Percentiles rank a stretch among this genome's conserved stretches.
Evolutionary conservation across 129 eudicot species (phyloP).

Genomic region (Chrysanthemum seticuspe): DNA sequence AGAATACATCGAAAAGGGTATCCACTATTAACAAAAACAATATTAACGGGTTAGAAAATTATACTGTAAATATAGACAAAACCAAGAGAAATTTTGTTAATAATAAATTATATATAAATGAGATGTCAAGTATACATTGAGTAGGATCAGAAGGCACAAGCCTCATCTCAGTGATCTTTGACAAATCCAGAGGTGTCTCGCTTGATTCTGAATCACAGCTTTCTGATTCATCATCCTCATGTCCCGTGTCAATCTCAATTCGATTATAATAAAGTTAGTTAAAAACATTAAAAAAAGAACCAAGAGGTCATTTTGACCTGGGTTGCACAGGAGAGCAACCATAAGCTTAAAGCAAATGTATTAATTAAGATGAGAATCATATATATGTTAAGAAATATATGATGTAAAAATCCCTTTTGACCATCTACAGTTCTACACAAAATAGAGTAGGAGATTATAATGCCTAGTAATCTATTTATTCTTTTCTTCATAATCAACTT

Average conservation of each 20-base stretch:
- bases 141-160: slow-evolving; percentile 83
- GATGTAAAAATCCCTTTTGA: no score
- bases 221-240: slow-evolving; percentile 59
- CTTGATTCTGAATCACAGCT: slow-evolving; percentile 59
- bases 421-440: no score
- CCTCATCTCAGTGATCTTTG: slow-evolving; percentile 77
- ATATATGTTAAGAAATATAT: no score
- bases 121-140: slow-evolving; percentile 49
- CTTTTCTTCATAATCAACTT: no score
- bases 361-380: no score
- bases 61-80: slow-evolving; percentile 1
- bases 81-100: background rate
- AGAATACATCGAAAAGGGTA: slow-evolving; percentile 65
- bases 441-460: no score
- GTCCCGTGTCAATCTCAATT: slow-evolving; percentile 70
- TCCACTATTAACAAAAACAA: slow-evolving; percentile 54
- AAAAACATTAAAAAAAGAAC: background rate
- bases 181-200: slow-evolving; percentile 46
- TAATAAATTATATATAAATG: background rate
- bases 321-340: no score
- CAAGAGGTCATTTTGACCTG: no score
- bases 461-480: no score
- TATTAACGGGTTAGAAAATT: slow-evolving; percentile 1
- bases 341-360: no score
- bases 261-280: slow-evolving; percentile 9